Conservation (phyloP, 1,284 basidiomycete genomes). For the Cutaneotrichosporon cavernicola region DNA sequence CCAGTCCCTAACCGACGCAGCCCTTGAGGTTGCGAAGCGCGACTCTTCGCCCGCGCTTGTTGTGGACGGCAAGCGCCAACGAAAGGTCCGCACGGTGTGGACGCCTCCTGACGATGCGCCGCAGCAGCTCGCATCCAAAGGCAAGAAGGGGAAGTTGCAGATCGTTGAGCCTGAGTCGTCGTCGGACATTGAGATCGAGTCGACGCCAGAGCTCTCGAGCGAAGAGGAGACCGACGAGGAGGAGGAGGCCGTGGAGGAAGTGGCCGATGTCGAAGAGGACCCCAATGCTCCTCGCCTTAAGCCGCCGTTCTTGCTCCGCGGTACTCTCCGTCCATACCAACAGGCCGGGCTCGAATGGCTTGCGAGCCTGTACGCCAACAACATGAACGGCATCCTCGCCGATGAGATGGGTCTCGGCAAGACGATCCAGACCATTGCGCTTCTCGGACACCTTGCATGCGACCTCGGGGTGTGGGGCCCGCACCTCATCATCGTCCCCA, state of each 20-base stretch:
- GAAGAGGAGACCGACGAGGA: constrained; percentile 29
- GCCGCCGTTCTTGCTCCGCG: constrained; percentile 79
- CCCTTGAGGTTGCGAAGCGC: constrained; percentile 23
- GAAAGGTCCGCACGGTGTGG: constrained; percentile 41
- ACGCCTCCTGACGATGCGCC: constrained; percentile 39
- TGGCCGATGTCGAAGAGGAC: constrained; percentile 49
- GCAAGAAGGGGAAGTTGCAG: constrained; percentile 35
- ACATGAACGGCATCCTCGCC: constrained; percentile 77
- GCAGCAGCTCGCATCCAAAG: constrained; percentile 21
- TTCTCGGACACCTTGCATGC: constrained; percentile 90
- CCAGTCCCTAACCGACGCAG: constrained; percentile 40
- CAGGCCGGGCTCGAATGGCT: constrained; percentile 95
- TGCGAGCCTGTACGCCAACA: constrained; percentile 78
- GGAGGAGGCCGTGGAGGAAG: constrained; percentile 28
- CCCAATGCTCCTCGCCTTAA: constrained; percentile 64
- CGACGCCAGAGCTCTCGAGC: constrained; percentile 14
- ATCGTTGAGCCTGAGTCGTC: constrained; percentile 16
- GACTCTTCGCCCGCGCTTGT: constrained; percentile 29
- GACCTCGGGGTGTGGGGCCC: constrained; percentile 96
- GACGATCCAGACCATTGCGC: constrained; percentile 92
- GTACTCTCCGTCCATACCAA: constrained; percentile 88
- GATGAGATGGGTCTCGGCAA: constrained; percentile 93
- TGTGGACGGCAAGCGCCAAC: constrained; percentile 43
- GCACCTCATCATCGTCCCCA: constrained; percentile 92
- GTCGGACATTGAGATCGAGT: constrained; percentile 16